Evolutionary conservation across 106 monocot species (phyloP).

Genomic region (Phalaenopsis aphrodite): DNA sequence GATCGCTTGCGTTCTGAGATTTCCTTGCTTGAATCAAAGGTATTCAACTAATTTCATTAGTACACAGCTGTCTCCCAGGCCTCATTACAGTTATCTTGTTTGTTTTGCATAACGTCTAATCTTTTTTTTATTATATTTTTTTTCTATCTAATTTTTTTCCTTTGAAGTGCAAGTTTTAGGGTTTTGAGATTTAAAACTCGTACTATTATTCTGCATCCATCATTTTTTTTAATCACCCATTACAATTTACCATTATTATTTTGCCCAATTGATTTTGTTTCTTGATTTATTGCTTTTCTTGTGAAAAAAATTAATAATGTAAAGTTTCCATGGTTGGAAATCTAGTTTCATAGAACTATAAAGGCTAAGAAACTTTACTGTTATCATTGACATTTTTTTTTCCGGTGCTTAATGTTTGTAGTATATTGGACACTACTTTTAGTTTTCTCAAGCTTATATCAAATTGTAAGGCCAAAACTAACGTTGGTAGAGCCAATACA

Average conservation of each 20-base stretch:
- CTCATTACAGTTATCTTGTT: not conserved
- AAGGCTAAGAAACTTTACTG: not conserved
- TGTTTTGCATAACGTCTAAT: not conserved
- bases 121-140: not conserved
- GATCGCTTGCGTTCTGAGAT: slow-evolving; percentile 83
- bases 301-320: not conserved
- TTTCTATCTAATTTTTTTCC: not conserved
- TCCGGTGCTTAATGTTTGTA: not conserved
- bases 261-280: not conserved
- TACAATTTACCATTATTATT: not conserved
- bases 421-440: not conserved
- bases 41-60: slow-evolving; percentile 12
- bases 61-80: not conserved
- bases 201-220: not conserved
- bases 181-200: not conserved
- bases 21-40: slow-evolving; percentile 87
- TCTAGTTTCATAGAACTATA: not conserved
- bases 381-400: not conserved
- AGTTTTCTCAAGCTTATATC: not conserved
- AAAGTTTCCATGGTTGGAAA: not conserved
- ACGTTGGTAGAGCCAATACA: too few species aligned
- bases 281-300: not conserved
- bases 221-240: not conserved
- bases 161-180: not conserved
- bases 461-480: not conserved